Conservation (phyloP, 495 filamentous ascomycete genomes). For the Hypomontagnella monticulosa region DNA sequence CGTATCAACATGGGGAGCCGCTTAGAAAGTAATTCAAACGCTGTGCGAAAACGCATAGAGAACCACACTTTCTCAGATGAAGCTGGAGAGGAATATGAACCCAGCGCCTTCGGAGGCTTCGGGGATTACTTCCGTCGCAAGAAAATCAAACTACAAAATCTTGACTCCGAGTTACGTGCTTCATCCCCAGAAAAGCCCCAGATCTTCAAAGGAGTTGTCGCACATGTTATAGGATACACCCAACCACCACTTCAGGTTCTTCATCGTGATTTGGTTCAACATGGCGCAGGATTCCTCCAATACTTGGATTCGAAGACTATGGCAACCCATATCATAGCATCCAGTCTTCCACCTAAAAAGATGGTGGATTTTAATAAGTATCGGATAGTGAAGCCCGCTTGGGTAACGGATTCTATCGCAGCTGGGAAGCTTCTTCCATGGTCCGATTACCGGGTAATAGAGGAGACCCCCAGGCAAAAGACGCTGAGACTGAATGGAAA, state of each 20-base stretch:
- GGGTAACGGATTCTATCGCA: constrained; percentile 88
- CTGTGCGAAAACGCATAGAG: constrained; percentile 85
- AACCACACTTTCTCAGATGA: constrained; percentile 70
- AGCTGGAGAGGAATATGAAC: constrained; percentile 89
- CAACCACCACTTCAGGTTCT: constrained; percentile 90
- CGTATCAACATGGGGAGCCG: constrained; percentile 77
- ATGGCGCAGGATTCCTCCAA: constrained; percentile 93
- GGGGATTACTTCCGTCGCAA: constrained; percentile 91
- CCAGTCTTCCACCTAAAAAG: constrained; percentile 90
- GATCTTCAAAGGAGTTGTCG: constrained; percentile 89
- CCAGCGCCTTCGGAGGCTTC: constrained; percentile 87
- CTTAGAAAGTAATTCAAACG: constrained; percentile 77
- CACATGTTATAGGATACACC: constrained; percentile 92
- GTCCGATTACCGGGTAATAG: constrained; percentile 81
- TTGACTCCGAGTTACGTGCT: constrained; percentile 80
- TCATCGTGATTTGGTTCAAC: constrained; percentile 82
- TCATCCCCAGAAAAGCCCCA: constrained; percentile 72
- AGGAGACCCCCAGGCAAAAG: constrained; percentile 80
- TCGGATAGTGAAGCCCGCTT: constrained; percentile 94
- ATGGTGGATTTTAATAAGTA: constrained; percentile 84
- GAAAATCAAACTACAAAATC: constrained; percentile 94
- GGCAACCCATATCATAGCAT: constrained; percentile 95
- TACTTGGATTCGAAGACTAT: constrained; percentile 94
- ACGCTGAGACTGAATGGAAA: constrained; percentile 75
- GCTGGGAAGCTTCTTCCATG: constrained; percentile 84